Evolutionary conservation across 2,329 filamentous ascomycete species (phyloP).

Genomic region (Colletotrichum navitas): DNA sequence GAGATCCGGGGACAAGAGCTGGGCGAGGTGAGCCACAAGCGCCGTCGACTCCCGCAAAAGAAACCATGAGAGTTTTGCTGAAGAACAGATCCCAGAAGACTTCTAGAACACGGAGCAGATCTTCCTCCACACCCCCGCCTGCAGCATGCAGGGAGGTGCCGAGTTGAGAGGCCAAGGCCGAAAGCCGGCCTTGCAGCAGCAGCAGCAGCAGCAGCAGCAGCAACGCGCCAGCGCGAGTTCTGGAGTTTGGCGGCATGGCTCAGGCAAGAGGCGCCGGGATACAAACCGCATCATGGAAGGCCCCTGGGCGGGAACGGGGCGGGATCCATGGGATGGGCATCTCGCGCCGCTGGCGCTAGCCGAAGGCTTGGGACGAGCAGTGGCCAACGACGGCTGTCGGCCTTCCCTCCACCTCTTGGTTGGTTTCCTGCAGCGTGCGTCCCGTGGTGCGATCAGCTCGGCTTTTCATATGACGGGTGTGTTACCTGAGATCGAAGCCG

Average conservation of each 20-base stretch:
- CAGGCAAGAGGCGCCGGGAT: conserved; percentile 16
- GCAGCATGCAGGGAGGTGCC: conserved; percentile 33
- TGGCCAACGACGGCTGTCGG: conserved; percentile 14
- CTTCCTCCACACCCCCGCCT: conserved; percentile 29
- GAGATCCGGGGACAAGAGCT: background rate
- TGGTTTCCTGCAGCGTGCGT: background rate
- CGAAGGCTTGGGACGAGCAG: conserved; percentile 29
- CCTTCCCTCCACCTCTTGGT: background rate
- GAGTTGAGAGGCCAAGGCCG: conserved; percentile 24
- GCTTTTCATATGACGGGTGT: conserved; percentile 5
- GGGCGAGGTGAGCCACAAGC: background rate
- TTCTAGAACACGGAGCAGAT: conserved; percentile 40
- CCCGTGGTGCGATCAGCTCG: background rate
- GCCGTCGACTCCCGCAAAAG: conserved; percentile 16
- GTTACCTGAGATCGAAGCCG: conserved; percentile 29
- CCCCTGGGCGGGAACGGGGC: conserved; percentile 38
- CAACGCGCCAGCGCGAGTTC: conserved; percentile 19
- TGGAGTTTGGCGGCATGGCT: conserved; percentile 23
- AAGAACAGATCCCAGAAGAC: conserved; percentile 37
- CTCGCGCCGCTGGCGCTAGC: conserved; percentile 36
- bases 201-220: background rate
- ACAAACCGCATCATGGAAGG: conserved; percentile 36
- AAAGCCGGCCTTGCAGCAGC: conserved; percentile 26
- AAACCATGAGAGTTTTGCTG: conserved; percentile 27
- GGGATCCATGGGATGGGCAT: conserved; percentile 38